phyloP scores from a whole-genome alignment of 345 rosid species.

The Pugionium cornutum region DNA sequence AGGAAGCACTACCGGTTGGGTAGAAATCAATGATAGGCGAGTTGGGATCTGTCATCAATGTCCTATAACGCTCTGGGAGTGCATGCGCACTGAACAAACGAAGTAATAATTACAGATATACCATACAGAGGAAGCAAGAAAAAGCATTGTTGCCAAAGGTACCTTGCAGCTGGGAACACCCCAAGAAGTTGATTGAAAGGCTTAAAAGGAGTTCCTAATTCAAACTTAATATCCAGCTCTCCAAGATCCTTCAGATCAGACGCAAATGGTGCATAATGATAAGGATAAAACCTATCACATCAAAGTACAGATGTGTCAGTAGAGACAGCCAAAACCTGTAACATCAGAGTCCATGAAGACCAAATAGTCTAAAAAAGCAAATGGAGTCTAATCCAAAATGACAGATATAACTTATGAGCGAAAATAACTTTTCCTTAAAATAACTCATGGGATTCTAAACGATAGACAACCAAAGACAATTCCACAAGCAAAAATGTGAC shows the following conservation, averaged over 20 bases:
- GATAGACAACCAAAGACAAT: background rate
- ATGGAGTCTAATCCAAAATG: background rate
- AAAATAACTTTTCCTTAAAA: slow-evolving; percentile 10
- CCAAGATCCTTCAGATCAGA: slow-evolving; percentile 90
- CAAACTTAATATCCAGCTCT: slow-evolving; percentile 67
- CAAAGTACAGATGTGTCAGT: slow-evolving; percentile 21
- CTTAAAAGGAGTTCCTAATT: slow-evolving; percentile 85
- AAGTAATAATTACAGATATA: slow-evolving; percentile 4
- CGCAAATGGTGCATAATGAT: slow-evolving; percentile 99
- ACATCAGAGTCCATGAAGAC: background rate
- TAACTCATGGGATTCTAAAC: background rate
- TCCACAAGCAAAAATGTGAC: background rate
- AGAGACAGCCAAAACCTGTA: slow-evolving; percentile 3
- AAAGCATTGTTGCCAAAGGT: slow-evolving; percentile 16
- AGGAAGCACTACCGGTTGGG: slow-evolving; percentile 62
- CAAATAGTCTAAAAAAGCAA: background rate
- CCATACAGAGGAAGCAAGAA: slow-evolving; percentile 8
- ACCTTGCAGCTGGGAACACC: slow-evolving; percentile 99
- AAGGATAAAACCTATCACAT: slow-evolving; percentile 85
- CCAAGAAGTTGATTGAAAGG: slow-evolving; percentile 97
- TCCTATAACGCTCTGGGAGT: slow-evolving; percentile 76
- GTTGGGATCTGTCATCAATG: slow-evolving; percentile 85
- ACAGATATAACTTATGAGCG: slow-evolving; percentile 1
- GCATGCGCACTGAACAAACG: slow-evolving; percentile 81
- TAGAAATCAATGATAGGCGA: slow-evolving; percentile 93